A percentile compares a stretch with the other conserved stretches of the same genome.
Evolutionary conservation across 805 yeast species (phyloP).

Genomic region (Metschnikowia sp.): DNA sequence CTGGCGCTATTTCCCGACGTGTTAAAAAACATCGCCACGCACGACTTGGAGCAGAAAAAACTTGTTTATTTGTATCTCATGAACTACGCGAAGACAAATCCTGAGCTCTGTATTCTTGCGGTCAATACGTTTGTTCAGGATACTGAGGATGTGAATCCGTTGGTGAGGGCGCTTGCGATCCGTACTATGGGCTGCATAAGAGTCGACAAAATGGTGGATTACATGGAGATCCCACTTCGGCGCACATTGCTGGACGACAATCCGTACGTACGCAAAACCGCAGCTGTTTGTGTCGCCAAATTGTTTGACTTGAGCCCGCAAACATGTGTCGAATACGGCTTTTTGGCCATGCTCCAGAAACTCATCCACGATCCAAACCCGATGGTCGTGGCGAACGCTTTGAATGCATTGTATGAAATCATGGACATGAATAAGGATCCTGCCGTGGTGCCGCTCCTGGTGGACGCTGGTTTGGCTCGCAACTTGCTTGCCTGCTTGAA

Average conservation of each 20-base stretch:
- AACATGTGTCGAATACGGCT: constrained; percentile 84
- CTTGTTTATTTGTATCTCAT: constrained; percentile 89
- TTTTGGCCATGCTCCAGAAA: constrained; percentile 61
- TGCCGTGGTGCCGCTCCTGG: constrained; percentile 30
- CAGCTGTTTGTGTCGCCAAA: constrained; percentile 96
- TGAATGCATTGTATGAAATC: constrained; percentile 81
- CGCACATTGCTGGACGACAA: constrained; percentile 87
- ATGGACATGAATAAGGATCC: constrained; percentile 60
- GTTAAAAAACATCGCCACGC: constrained; percentile 92
- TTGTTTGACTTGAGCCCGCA: constrained; percentile 80
- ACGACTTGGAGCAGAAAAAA: constrained; percentile 94
- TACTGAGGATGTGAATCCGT: constrained; percentile 94
- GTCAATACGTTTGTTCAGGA: constrained; percentile 96
- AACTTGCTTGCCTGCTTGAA: constrained; percentile 80
- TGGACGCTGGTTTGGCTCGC: constrained; percentile 43
- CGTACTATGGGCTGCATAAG: constrained; percentile 98
- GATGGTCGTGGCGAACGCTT: constrained; percentile 95
- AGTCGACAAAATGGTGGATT: constrained; percentile 92
- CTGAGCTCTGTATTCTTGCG: constrained; percentile 92
- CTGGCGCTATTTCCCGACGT: constrained; percentile 94
- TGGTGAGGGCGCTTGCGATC: constrained; percentile 92
- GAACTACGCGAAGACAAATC: constrained; percentile 96
- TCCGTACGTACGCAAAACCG: constrained; percentile 96
- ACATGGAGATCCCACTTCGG: constrained; percentile 84
- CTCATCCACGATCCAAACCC: constrained; percentile 87